Percentiles rank a stretch among this genome's conserved stretches.
Evolutionary conservation across 352 stramenopile genomes (phyloP).

Genomic region (Phytopythium helicoides): DNA sequence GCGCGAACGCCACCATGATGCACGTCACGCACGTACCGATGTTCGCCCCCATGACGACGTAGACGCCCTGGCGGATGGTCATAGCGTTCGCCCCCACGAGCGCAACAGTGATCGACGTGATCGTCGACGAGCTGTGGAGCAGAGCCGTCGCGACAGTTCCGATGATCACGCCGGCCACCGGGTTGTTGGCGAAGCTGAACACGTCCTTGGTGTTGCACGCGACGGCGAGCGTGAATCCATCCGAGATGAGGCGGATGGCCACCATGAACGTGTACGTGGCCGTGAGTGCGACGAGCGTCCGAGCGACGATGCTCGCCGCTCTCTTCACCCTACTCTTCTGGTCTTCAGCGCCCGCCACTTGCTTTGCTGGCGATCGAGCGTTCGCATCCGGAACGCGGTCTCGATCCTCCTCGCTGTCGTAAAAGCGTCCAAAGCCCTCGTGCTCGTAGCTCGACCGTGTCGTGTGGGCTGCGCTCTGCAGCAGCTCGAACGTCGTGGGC

Average conservation of each 20-base stretch:
- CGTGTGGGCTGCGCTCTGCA: conserved; percentile 36
- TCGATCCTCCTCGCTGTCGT: neutral
- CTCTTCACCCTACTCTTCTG: neutral
- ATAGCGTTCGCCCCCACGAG: conserved; percentile 66
- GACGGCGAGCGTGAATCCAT: conserved; percentile 65
- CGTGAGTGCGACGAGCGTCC: conserved; percentile 22
- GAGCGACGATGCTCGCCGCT: conserved; percentile 9
- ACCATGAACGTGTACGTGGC: conserved; percentile 85
- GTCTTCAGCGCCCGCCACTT: neutral
- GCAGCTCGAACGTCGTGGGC: conserved; percentile 16
- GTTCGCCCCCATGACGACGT: conserved; percentile 93
- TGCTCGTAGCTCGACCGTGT: conserved; percentile 18
- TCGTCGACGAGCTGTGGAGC: conserved; percentile 73
- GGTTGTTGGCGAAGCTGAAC: conserved; percentile 72
- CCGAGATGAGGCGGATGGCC: conserved; percentile 73
- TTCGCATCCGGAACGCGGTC: neutral
- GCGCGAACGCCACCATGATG: conserved; percentile 89
- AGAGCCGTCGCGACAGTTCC: conserved; percentile 72
- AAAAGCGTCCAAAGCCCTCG: neutral
- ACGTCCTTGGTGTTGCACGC: conserved; percentile 64
- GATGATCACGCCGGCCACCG: conserved; percentile 73
- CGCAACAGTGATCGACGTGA: conserved; percentile 78
- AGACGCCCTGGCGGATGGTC: conserved; percentile 80
- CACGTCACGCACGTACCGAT: conserved; percentile 88
- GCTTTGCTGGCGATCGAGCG: neutral